Evolutionary conservation across 192 early-diverging fungal genomes (phyloP), one percentile per base, ranked within the genome.

Genomic region (Coemansia biformis): DNA sequence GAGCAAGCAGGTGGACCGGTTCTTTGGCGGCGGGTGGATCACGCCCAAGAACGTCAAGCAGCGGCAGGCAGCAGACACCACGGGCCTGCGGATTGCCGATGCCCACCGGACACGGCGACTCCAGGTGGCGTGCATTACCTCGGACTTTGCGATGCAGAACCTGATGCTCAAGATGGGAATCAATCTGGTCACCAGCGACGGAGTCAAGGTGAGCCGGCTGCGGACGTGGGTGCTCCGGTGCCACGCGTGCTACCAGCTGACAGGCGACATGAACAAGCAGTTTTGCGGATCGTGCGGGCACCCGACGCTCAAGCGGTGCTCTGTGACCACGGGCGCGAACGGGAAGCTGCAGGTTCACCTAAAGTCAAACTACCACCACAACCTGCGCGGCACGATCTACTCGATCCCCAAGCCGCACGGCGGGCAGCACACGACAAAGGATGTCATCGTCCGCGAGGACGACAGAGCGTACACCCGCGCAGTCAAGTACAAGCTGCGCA

Each of bases 131-230:
- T 95, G 92, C 62, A 86, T 89, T 32, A 92, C 93, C 0, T 64
- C 78, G 10, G 93, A 97, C 76, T 97, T 91, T 58, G 92, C 93
- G 21, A 92, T 96, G 87, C 91, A 97, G 77, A 98, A 98, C 67
- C 89, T 97, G 13, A 59, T 96, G 31, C 66, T 98, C 43, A 91
- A 94, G 70, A 94, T 97, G 87, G 81, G 84, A 15, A 78, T 98
- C 53, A 78, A 80, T 38, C 77, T 98, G 31, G 63, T 96, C 8
- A 86, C 86, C 5, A 66, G 86, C 10, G 91, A 96, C 56, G 95
- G 95, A 39, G 57, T 87, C 8, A 57, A 77, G 13, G 86, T 98
- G 36, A 79, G 46, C 23, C 77, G 79, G 23, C 63, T 94, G 54
- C 89, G 90, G 63, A 92, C 80, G 37, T 93, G 84, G 83, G 86